Evolutionary conservation across 2,329 filamentous ascomycete species (phyloP), one percentile per base, ranked within the genome.

Genomic region (Aquanectria penicillioides): DNA sequence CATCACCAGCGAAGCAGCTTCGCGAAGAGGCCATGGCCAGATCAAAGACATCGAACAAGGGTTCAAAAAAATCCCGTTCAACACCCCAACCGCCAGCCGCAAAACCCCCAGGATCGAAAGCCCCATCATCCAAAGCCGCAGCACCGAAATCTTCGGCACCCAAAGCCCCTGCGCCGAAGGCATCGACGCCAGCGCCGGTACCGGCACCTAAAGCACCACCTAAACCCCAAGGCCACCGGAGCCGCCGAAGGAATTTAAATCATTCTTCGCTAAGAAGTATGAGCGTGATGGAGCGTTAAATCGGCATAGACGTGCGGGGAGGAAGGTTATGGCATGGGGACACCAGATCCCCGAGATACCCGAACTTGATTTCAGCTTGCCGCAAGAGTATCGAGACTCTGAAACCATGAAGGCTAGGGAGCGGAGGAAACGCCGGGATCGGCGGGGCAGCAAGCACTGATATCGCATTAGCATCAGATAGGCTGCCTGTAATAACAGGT

Each of bases 251-350:
- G 89, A 91, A 31, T 93, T 97, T 71, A 90, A 81, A n/a, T 97
- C 92, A 0, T 97, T 97, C 78, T 98, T 93, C 73, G 75, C 83
- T 15, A 93, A 95, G 76, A 87, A 85, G 20, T 89, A 96, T 70
- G 84, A 94, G 60, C 89, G 94, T 22, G 91, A 93, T 18, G 86
- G 88, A 6, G 93, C 94, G 9, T 76, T 97, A n/a, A 89, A 87
- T 61, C 88, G 87, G 65, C 82, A 86, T 44, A 84, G 93, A 28
- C 87, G 91, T 49, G 86, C 88, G 46, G 86, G 87, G 37, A 84
- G 92, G 46, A 91, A 85, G 48, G 82, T 89, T 13, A 81, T 90
- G 43, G 94, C 94, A 4, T 98, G 95, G 84, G 94, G 94, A 1
- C 86, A 89, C 22, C 85, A 90, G 0, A 76, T 98, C 17, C 94